These are phyloP conservation scores for Penicillium olsonii DNA, from an alignment of 2,329 filamentous ascomycete genomes.

Conservation along the genomic window DNA sequence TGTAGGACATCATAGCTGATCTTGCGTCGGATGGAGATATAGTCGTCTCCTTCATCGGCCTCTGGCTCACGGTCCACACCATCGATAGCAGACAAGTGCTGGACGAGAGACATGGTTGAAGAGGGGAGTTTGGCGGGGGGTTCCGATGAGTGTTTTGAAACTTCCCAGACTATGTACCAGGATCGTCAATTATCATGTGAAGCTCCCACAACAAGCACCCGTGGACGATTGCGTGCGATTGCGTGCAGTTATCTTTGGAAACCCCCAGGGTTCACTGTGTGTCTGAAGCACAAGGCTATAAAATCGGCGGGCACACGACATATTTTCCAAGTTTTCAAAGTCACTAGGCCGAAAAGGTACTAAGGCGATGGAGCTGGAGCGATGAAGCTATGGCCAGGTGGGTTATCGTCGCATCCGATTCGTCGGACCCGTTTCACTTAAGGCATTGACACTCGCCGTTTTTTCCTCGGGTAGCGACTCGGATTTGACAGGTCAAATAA, in stretches of 20 bases:
- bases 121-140: background rate
- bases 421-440: background rate
- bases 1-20: constrained; percentile 49
- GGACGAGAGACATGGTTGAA: constrained; percentile 52
- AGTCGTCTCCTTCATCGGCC: constrained; percentile 18
- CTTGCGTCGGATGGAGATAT: constrained; percentile 24
- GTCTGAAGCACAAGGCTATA: background rate
- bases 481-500: no score
- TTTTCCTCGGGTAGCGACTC: no score
- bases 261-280: background rate
- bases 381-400: background rate
- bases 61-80: constrained; percentile 48
- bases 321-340: background rate
- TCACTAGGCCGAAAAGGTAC: background rate
- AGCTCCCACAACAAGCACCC: background rate
- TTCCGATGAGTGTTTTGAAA: background rate
- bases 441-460: no score
- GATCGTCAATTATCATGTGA: background rate
- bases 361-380: background rate
- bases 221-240: background rate
- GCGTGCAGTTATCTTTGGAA: background rate
- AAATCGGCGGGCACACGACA: background rate
- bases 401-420: background rate
- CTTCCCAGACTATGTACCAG: background rate
- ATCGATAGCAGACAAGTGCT: constrained; percentile 53